Conservation (phyloP, 192 early-diverging fungal species). For the Phlyctochytrium bullatum region DNA sequence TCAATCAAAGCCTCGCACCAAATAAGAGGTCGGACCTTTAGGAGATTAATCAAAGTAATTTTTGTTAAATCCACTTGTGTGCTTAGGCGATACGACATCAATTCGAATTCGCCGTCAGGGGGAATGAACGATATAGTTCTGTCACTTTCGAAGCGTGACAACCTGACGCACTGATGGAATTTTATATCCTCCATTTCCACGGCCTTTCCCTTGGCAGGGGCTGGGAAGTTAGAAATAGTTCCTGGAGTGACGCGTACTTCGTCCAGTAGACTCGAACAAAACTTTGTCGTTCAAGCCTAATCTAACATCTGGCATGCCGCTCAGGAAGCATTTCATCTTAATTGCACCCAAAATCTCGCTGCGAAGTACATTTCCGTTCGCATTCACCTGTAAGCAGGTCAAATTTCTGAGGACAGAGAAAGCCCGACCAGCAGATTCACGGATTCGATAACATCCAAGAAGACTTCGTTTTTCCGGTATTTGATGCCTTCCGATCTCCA, state of each 20-base stretch:
- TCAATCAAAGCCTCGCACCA: constrained; percentile 82
- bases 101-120: constrained; percentile 95
- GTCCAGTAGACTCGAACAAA: constrained; percentile 84
- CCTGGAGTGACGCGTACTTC: background rate
- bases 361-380: constrained; percentile 77
- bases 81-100: constrained; percentile 71
- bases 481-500: constrained; percentile 93
- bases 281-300: constrained; percentile 97
- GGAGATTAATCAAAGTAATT: constrained; percentile 68
- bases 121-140: constrained; percentile 98
- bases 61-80: constrained; percentile 72
- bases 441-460: constrained; percentile 97
- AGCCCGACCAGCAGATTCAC: constrained; percentile 82
- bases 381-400: constrained; percentile 16
- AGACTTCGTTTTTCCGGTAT: constrained; percentile 98
- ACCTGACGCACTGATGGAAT: constrained; percentile 98
- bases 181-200: constrained; percentile 98
- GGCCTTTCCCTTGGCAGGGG: constrained; percentile 37
- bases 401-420: background rate
- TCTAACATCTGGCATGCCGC: constrained; percentile 96
- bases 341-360: constrained; percentile 90
- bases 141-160: constrained; percentile 93
- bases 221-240: constrained; percentile 4
- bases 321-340: constrained; percentile 93
- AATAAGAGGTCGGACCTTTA: constrained; percentile 84